These are phyloP conservation scores for Macrocybe gigantea DNA, from an alignment of 768 basidiomycete species.

Conservation along the genomic window DNA sequence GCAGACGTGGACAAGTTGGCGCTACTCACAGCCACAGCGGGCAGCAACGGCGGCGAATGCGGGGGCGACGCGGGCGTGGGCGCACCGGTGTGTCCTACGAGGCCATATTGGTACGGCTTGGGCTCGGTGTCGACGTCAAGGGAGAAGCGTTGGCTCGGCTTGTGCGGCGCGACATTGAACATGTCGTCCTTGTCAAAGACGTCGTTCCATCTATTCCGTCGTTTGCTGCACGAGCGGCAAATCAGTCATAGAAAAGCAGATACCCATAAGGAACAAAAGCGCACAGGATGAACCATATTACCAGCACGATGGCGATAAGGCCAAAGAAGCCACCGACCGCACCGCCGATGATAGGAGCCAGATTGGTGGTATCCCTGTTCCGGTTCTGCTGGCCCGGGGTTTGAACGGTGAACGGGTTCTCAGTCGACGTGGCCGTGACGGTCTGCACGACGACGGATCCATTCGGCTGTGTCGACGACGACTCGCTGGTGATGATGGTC, in stretches of 20 bases:
- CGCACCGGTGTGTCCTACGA: conserved; percentile 43
- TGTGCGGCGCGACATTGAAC: conserved; percentile 14
- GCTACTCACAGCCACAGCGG: background rate
- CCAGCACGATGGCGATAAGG: conserved; percentile 34
- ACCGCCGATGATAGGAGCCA: conserved; percentile 49
- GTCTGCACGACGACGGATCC: conserved; percentile 31
- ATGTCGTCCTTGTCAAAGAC: conserved; percentile 43
- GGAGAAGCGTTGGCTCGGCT: conserved; percentile 20
- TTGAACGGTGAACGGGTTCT: conserved; percentile 23
- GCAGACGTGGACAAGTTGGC: conserved; percentile 2
- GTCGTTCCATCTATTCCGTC: conserved; percentile 42
- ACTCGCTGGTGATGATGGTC: conserved; percentile 19
- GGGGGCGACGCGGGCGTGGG: conserved; percentile 28
- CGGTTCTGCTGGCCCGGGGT: conserved; percentile 7
- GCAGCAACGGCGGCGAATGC: conserved; percentile 24
- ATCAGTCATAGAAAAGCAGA: conserved; percentile 2
- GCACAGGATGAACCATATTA: conserved; percentile 49
- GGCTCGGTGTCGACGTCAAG: conserved; percentile 33
- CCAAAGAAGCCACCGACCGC: conserved; percentile 51
- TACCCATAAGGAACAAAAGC: conserved; percentile 9
- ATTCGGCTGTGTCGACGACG: conserved; percentile 32
- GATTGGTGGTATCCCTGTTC: conserved; percentile 16
- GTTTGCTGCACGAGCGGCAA: conserved; percentile 28
- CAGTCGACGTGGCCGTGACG: conserved; percentile 31
- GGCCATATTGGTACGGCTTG: conserved; percentile 58